Percentiles rank a stretch among this genome's conserved stretches.
phyloP scores from a whole-genome alignment of 73 alveolate genomes.

The Stentor roeselii region DNA sequence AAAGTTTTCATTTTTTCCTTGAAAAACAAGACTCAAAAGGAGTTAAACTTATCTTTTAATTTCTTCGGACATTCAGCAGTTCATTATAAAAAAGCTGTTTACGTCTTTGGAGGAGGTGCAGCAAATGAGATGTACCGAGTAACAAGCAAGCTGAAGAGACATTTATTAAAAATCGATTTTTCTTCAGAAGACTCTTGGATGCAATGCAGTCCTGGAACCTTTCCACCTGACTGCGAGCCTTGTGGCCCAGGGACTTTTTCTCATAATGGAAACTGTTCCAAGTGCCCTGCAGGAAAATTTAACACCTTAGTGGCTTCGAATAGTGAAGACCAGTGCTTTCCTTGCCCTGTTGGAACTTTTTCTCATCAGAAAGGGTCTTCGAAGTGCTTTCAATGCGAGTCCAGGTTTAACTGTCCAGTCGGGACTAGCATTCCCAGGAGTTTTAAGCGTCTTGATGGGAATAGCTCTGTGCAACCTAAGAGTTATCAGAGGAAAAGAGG shows the following conservation, averaged over 20 bases:
- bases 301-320: not conserved
- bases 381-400: constrained; percentile 13
- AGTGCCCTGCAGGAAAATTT: constrained; percentile 5
- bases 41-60: not conserved
- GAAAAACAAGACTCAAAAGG: no score
- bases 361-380: not conserved
- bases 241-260: constrained; percentile 7
- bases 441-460: no score
- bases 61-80: not conserved
- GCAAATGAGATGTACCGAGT: not conserved
- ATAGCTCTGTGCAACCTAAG: constrained; percentile 4
- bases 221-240: not conserved
- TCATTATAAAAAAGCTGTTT: not conserved
- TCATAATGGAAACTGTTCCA: not conserved
- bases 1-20: no score
- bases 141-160: not conserved
- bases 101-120: not conserved
- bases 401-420: not conserved
- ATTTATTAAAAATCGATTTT: not conserved
- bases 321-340: constrained; percentile 7
- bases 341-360: constrained; percentile 13
- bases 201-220: constrained; percentile 23
- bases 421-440: constrained; percentile 4
- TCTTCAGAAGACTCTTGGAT: not conserved
- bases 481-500: not conserved